Base-by-base conservation (phyloP, 352 stramenopile genomes). In the Plasmopara muralis region DNA sequence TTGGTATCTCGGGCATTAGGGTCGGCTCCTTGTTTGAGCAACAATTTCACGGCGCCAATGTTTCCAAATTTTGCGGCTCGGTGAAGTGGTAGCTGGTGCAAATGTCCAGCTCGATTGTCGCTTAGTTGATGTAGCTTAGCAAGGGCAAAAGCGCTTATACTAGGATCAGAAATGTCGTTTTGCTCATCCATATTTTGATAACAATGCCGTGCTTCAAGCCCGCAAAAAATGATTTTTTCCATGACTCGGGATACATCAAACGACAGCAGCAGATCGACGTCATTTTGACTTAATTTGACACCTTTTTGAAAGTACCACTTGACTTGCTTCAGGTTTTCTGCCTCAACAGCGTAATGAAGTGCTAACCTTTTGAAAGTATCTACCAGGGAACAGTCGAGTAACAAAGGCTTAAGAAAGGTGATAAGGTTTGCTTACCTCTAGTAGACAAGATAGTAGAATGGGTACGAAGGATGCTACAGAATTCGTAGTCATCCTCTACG, bases 11-110 rank as follows among this genome's bases (percentile, higher is more conserved):
- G 62, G n/a, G 55, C 59, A 16, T 62, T 66, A 2, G 72, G 52
- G 9, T 74, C 58, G 10, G 55, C 50, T 14, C 63, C 70, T 53
- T 70, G 51, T n/a, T 70, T 52, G 0, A 87, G 57, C 15, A 89
- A 55, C 42, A 72, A 25, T 42, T 68, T 50, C 1, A 74, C 63
- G 0, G 71, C 70, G 0, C 62, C 43, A 2, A 60, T 31, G 35
- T 83, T 77, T 2, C 68, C 78, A 44, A 72, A 83, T 47, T 77
- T 74, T 0, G 57, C 64, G 37, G 78, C 75, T 34, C 68, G 62
- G n/a, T 84, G 63, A 5, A 89, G 38, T 6, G 65, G 55, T 2
- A 68, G 63, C 28, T 73, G 67, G 2, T 77, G 56, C 2, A 72
- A 50, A 35, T 50, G 61, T 10, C 67, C 64, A 5, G 45, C 43